A percentile compares a stretch with the other conserved stretches of the same genome.
Evolutionary conservation across 768 basidiomycete species (phyloP).

Genomic region (Tulasnella sp.): DNA sequence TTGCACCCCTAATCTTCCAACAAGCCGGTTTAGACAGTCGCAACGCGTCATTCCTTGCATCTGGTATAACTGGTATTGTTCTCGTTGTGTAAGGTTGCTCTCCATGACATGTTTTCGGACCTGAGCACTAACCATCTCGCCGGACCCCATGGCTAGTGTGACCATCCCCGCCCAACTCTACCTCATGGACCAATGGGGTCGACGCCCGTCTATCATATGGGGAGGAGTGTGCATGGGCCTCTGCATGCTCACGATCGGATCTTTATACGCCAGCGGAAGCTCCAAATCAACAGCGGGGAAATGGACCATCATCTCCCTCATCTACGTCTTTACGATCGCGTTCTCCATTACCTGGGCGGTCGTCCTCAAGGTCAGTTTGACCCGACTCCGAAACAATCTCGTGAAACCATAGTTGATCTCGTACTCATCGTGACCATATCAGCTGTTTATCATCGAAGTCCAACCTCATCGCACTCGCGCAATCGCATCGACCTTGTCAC

Average conservation of each 20-base stretch:
- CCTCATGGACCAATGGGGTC: slow-evolving; percentile 30
- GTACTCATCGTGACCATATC: background rate
- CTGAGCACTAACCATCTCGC: background rate
- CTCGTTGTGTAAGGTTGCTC: slow-evolving; percentile 23
- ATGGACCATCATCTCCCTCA: slow-evolving; percentile 35
- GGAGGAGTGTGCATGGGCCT: slow-evolving; percentile 33
- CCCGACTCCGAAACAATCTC: no score
- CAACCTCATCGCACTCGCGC: slow-evolving; percentile 38
- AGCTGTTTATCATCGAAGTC: slow-evolving; percentile 35
- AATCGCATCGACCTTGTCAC: slow-evolving; percentile 31
- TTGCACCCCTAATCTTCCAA: slow-evolving; percentile 38
- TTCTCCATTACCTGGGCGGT: slow-evolving; percentile 37
- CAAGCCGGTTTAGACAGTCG: slow-evolving; percentile 39
- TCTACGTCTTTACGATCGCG: slow-evolving; percentile 36
- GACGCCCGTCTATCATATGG: slow-evolving; percentile 31
- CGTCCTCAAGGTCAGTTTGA: slow-evolving; percentile 15
- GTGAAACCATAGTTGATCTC: background rate
- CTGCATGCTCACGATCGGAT: slow-evolving; percentile 34
- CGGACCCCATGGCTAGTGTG: slow-evolving; percentile 7
- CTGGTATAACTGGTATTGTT: slow-evolving; percentile 38
- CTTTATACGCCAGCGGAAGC: slow-evolving; percentile 32
- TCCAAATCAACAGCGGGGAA: slow-evolving; percentile 24
- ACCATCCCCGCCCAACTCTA: slow-evolving; percentile 31
- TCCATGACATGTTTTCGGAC: background rate
- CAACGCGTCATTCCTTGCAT: slow-evolving; percentile 40